phyloP scores from a whole-genome alignment of 2,329 filamentous ascomycete genomes.

The Talaromyces sp. region DNA sequence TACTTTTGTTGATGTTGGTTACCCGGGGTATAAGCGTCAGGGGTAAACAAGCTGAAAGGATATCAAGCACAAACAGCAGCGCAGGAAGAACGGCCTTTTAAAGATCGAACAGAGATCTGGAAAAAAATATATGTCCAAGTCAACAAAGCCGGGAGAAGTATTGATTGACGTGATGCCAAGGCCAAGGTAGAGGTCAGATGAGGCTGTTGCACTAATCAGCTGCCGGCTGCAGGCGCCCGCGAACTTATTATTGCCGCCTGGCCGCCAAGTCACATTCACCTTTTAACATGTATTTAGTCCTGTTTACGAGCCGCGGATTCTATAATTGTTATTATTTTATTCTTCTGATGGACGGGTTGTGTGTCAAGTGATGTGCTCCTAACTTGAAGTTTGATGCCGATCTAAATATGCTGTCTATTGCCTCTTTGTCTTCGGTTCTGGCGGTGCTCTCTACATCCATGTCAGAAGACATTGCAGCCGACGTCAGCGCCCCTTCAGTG shows the following conservation, averaged over 20 bases:
- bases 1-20: background rate
- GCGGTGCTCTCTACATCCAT: background rate
- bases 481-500: background rate
- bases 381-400: background rate
- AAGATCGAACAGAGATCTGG: background rate
- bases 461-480: background rate
- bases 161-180: background rate
- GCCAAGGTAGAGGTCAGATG: slow-evolving; percentile 9
- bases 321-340: background rate
- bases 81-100: background rate
- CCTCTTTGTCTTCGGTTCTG: background rate
- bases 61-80: background rate
- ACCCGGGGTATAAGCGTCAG: background rate
- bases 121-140: background rate
- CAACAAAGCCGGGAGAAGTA: background rate
- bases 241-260: background rate
- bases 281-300: background rate
- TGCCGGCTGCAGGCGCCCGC: slow-evolving; percentile 6
- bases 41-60: background rate
- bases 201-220: slow-evolving; percentile 4
- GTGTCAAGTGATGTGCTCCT: background rate
- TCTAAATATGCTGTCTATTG: background rate
- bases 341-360: background rate
- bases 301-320: background rate
- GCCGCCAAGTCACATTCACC: background rate